Percentiles rank a stretch among this genome's conserved stretches.
Evolutionary conservation across 768 basidiomycete species (phyloP).

Genomic region (Multifurca ochricompacta): DNA sequence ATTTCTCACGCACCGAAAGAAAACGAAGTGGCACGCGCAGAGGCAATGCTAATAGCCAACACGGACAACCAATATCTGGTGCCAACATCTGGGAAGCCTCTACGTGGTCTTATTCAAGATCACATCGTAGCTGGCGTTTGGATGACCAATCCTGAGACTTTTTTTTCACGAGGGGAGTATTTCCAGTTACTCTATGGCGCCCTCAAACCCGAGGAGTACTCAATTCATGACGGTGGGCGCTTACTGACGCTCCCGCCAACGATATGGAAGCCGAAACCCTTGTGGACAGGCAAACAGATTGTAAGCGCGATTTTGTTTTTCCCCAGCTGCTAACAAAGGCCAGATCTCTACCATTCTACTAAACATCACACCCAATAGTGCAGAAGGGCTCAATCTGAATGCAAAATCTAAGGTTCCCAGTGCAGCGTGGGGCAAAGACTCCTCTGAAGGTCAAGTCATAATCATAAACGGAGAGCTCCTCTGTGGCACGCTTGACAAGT

Average conservation of each 20-base stretch:
- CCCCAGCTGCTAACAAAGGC: neutral
- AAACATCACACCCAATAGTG: conserved; percentile 79
- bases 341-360: conserved; percentile 91
- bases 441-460: conserved; percentile 74
- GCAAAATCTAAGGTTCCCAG: conserved; percentile 88
- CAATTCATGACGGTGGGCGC: conserved; percentile 43
- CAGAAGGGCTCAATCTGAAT: conserved; percentile 75
- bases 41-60: conserved; percentile 91
- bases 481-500: conserved; percentile 93
- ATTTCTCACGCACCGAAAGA: conserved; percentile 39
- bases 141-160: conserved; percentile 95
- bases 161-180: conserved; percentile 94
- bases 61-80: conserved; percentile 99
- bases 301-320: conserved; percentile 38
- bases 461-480: conserved; percentile 92
- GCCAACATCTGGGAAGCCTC: conserved; percentile 94
- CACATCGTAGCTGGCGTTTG: conserved; percentile 99
- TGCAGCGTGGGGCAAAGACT: conserved; percentile 73
- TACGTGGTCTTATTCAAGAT: conserved; percentile 97
- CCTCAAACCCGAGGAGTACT: conserved; percentile 79
- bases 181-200: conserved; percentile 94
- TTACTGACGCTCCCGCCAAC: conserved; percentile 82
- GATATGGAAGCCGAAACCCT: conserved; percentile 81
- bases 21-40: conserved; percentile 90
- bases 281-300: conserved; percentile 99